Evolutionary conservation across 1,139 yeast species (phyloP).

Genomic region (Lodderomyces metapsilosis): DNA sequence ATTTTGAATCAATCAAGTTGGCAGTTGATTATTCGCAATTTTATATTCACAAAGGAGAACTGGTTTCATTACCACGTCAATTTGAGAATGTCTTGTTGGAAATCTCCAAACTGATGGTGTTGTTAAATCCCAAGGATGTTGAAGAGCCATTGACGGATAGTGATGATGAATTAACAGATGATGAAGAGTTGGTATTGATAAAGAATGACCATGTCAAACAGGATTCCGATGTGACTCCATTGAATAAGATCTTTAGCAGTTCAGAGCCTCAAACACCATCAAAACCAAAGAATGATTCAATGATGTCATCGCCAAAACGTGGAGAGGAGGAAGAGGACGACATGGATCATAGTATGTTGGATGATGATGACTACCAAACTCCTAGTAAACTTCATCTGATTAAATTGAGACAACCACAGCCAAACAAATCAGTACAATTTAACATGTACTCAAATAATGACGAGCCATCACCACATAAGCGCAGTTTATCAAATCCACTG

Average conservation of each 20-base stretch:
- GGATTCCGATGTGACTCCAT: slow-evolving; percentile 8
- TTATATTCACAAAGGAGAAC: slow-evolving; percentile 52
- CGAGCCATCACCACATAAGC: slow-evolving; percentile 8
- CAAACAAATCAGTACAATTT: slow-evolving; percentile 4
- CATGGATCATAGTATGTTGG: not conserved
- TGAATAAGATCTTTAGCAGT: slow-evolving; percentile 3
- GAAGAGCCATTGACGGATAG: slow-evolving; percentile 37
- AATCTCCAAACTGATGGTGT: slow-evolving; percentile 56
- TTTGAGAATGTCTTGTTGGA: slow-evolving; percentile 59
- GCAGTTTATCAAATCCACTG: slow-evolving; percentile 10
- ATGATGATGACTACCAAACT: slow-evolving; percentile 10
- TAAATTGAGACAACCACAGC: slow-evolving; percentile 2
- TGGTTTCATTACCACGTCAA: slow-evolving; percentile 49
- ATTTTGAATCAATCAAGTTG: slow-evolving; percentile 35
- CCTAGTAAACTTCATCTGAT: slow-evolving; percentile 12
- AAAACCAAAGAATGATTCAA: slow-evolving; percentile 3
- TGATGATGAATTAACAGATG: slow-evolving; percentile 33
- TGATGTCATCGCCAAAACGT: not conserved
- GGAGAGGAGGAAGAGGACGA: not conserved
- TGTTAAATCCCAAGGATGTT: slow-evolving; percentile 49
- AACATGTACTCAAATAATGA: slow-evolving; percentile 12
- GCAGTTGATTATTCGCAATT: slow-evolving; percentile 55
- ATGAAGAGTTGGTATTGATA: slow-evolving; percentile 23
- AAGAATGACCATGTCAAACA: slow-evolving; percentile 7
- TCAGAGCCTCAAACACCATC: slow-evolving; percentile 12